phyloP scores from a whole-genome alignment of 2,329 filamentous ascomycete species.

The Ophiostoma tasmaniense region DNA sequence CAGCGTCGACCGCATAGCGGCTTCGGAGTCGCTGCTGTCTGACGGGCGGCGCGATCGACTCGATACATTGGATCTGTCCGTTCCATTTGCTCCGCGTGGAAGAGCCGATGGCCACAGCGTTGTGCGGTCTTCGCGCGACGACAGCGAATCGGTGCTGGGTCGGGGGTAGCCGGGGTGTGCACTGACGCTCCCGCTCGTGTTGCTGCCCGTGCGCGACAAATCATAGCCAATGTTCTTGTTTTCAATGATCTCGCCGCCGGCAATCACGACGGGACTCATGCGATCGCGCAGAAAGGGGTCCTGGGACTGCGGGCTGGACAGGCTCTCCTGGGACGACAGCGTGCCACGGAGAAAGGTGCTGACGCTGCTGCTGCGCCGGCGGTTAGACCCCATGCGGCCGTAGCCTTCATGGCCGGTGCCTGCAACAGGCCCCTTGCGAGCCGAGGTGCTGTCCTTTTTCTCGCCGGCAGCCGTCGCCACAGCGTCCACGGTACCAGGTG shows the following conservation, averaged over 20 bases:
- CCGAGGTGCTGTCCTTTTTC: conserved; percentile 46
- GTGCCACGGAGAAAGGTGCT: conserved; percentile 39
- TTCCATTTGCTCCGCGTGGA: conserved; percentile 28
- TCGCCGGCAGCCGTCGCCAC: conserved; percentile 33
- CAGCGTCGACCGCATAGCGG: conserved; percentile 41
- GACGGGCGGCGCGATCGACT: conserved; percentile 34
- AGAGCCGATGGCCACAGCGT: conserved; percentile 48
- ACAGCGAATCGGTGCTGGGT: conserved; percentile 36
- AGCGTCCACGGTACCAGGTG: conserved; percentile 41
- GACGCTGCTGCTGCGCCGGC: conserved; percentile 56
- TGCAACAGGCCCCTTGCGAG: conserved; percentile 71
- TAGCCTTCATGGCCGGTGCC: conserved; percentile 94
- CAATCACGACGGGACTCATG: conserved; percentile 58
- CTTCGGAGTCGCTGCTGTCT: conserved; percentile 50
- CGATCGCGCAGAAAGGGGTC: conserved; percentile 54
- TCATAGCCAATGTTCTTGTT: conserved; percentile 41
- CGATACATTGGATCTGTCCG: background rate
- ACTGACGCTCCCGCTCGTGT: background rate
- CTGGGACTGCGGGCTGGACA: conserved; percentile 29
- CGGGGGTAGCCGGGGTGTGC: conserved; percentile 23
- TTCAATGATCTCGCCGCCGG: conserved; percentile 53
- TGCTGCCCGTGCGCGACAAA: background rate
- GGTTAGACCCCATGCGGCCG: conserved; percentile 52
- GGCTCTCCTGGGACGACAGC: conserved; percentile 44
- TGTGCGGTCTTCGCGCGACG: conserved; percentile 35